phyloP scores from a whole-genome alignment of 257 asterid species.

The Dorcoceras hygrometricum region DNA sequence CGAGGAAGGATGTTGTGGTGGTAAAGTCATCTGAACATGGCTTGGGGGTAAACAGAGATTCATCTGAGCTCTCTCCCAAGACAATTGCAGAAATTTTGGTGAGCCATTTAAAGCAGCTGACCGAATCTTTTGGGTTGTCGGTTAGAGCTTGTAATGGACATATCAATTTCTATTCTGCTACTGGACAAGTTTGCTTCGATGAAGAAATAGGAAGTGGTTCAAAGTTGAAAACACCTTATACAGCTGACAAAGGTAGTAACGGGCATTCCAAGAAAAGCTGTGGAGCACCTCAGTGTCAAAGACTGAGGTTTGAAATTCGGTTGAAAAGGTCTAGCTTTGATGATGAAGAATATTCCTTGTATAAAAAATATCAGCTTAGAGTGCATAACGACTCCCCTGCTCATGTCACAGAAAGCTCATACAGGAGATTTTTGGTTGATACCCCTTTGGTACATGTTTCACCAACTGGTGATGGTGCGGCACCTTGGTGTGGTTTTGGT shows the following conservation, averaged over 20 bases:
- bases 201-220: conserved; percentile 26
- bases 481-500: conserved; percentile 88
- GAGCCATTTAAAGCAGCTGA: conserved; percentile 35
- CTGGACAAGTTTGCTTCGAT: conserved; percentile 26
- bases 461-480: conserved; percentile 48
- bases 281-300: conserved; percentile 28
- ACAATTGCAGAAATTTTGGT: conserved; percentile 64
- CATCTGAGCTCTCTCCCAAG: conserved; percentile 52
- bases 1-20: conserved; percentile 39
- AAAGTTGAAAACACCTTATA: conserved; percentile 25
- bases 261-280: conserved; percentile 28
- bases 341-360: conserved; percentile 81
- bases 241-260: conserved; percentile 27
- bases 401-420: conserved; percentile 72
- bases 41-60: conserved; percentile 27
- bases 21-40: conserved; percentile 31
- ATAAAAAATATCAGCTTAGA: conserved; percentile 75
- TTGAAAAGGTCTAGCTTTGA: conserved; percentile 71
- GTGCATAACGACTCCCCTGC: conserved; percentile 90
- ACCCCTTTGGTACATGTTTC: conserved; percentile 72
- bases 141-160: conserved; percentile 88
- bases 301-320: conserved; percentile 60
- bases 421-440: conserved; percentile 82
- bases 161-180: conserved; percentile 67
- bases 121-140: conserved; percentile 51